phyloP scores from a whole-genome alignment of 306 rosid genomes.

The Vigna nakashimae region DNA sequence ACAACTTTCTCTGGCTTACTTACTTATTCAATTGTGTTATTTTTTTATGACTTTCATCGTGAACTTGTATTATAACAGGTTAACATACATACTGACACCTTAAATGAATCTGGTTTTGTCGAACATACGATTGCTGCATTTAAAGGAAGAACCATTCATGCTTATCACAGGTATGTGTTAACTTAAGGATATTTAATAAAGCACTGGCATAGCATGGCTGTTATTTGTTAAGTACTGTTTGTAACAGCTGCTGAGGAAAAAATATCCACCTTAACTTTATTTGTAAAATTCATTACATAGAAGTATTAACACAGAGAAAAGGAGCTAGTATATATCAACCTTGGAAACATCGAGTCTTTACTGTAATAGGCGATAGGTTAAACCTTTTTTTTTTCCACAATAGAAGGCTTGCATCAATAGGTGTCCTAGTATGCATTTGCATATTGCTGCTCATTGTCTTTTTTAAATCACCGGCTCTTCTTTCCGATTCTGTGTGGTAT shows the following conservation, averaged over 20 bases:
- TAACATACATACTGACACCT: conserved; percentile 95
- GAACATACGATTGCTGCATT: conserved; percentile 88
- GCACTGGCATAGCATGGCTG: conserved; percentile 14
- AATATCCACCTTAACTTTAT: conserved; percentile 1
- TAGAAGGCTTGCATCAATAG: conserved; percentile 18
- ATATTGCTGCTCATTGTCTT: background rate
- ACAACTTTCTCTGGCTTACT: conserved; percentile 24
- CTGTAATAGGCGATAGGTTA: conserved; percentile 14
- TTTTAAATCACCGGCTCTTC: background rate
- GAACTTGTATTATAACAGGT: conserved; percentile 60
- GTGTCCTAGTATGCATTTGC: conserved; percentile 9
- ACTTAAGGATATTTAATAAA: background rate
- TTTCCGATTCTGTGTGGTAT: background rate
- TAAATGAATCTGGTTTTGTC: conserved; percentile 94
- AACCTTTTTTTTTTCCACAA: conserved; percentile 16
- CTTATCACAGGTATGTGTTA: conserved; percentile 83
- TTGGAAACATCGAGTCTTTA: conserved; percentile 23
- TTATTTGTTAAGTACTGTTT: background rate
- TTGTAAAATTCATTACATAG: background rate
- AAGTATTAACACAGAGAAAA: conserved; percentile 28
- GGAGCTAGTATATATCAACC: conserved; percentile 5
- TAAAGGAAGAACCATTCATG: conserved; percentile 90
- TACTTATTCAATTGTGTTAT: conserved; percentile 14
- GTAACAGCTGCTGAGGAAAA: conserved; percentile 23
- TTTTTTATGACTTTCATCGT: conserved; percentile 16